phyloP scores from a whole-genome alignment of 768 basidiomycete species.

The Clitopilus passeckerianus region DNA sequence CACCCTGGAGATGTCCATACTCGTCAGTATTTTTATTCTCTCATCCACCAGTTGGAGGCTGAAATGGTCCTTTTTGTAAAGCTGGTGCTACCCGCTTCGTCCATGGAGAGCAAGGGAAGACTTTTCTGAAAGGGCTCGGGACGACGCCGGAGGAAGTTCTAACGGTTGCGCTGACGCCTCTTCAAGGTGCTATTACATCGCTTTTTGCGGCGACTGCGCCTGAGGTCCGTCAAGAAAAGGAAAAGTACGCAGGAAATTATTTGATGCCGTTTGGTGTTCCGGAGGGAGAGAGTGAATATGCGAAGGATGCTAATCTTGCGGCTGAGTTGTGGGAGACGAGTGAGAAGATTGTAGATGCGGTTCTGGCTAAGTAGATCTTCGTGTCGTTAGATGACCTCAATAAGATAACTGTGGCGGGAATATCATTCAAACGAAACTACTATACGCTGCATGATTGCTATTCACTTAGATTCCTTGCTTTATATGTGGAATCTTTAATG shows the following conservation, averaged over 20 bases:
- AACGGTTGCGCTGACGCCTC: not conserved
- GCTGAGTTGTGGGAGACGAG: not conserved
- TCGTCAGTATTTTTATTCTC: not conserved
- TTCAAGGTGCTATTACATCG: not conserved
- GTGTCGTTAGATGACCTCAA: no score
- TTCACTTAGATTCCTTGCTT: no score
- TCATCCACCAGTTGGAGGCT: not conserved
- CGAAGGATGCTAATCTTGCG: not conserved
- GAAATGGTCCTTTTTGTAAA: not conserved
- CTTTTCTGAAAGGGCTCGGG: not conserved
- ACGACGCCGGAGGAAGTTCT: not conserved
- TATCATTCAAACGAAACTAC: no score
- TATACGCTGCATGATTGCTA: no score
- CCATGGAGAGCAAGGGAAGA: not conserved
- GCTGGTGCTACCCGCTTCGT: not conserved
- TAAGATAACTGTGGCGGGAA: no score
- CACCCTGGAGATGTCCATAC: slow-evolving; percentile 3
- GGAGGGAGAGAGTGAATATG: not conserved
- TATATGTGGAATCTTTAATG: no score
- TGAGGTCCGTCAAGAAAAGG: not conserved
- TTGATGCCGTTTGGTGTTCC: slow-evolving; percentile 1
- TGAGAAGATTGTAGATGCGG: not conserved
- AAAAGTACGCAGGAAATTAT: not conserved
- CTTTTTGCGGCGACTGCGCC: not conserved
- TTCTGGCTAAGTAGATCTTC: not conserved